phyloP scores from a whole-genome alignment of 1,284 basidiomycete genomes.

The Papiliotrema fonsecae region DNA sequence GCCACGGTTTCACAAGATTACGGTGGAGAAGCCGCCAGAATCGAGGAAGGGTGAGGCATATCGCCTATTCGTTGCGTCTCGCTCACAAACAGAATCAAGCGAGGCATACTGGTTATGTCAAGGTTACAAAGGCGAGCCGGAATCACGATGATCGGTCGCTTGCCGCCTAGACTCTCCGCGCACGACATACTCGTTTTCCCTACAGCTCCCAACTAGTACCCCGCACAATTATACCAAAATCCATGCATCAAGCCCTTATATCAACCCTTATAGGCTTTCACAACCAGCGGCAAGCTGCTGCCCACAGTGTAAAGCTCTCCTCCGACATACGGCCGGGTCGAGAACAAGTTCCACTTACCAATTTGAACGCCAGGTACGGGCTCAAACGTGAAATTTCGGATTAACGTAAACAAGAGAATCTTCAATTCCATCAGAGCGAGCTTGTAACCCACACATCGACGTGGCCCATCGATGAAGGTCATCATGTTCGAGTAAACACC shows the following conservation, averaged over 20 bases:
- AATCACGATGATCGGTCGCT: neutral
- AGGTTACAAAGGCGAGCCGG: conserved; percentile 37
- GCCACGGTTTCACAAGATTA: conserved; percentile 38
- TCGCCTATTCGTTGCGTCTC: neutral
- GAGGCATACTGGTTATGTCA: conserved; percentile 48
- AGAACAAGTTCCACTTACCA: conserved; percentile 29
- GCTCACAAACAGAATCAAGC: conserved; percentile 31
- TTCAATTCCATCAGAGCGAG: conserved; percentile 28
- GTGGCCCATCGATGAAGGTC: conserved; percentile 28
- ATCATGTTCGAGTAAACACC: conserved; percentile 24
- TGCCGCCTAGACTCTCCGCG: no score
- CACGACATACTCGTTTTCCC: no score
- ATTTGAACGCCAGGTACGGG: conserved; percentile 13
- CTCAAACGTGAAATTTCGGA: conserved; percentile 21
- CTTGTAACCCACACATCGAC: conserved; percentile 29
- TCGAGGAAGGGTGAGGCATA: conserved; percentile 32
- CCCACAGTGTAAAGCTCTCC: conserved; percentile 16
- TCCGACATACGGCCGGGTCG: conserved; percentile 22
- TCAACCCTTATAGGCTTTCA: conserved; percentile 14
- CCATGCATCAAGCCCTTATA: neutral
- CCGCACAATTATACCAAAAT: no score
- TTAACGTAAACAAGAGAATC: conserved; percentile 20
- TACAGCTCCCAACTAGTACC: neutral
- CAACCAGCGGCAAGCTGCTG: conserved; percentile 18
- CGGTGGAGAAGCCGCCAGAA: conserved; percentile 43